These are phyloP conservation scores for Nakazawaea pomicola DNA, from an alignment of 805 yeast species.

Conservation along the genomic window DNA sequence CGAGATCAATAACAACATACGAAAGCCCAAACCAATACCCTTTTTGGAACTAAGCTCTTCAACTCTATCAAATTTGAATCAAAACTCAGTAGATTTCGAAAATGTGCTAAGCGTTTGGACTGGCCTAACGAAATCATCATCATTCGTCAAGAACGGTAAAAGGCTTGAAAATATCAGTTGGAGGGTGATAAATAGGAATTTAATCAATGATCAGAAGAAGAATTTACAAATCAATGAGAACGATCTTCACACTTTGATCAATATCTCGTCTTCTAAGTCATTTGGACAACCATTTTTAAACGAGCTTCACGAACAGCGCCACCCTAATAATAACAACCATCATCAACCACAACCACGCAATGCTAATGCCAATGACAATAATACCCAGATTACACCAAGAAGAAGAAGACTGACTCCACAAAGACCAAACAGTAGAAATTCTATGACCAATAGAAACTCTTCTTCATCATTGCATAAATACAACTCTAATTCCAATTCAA, in stretches of 20 bases:
- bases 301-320: constrained; percentile 1
- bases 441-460: not conserved
- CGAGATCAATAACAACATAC: constrained; percentile 1
- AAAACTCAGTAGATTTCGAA: constrained; percentile 25
- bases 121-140: constrained; percentile 29
- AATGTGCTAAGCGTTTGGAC: constrained; percentile 38
- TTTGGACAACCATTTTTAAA: constrained; percentile 10
- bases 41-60: constrained; percentile 25
- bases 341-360: not conserved
- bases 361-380: not conserved
- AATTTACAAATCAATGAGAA: constrained; percentile 8
- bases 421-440: not conserved
- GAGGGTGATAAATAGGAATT: constrained; percentile 28
- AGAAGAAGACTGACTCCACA: not conserved
- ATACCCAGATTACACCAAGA: constrained; percentile 1
- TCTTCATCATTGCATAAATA: constrained; percentile 1
- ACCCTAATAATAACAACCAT: not conserved
- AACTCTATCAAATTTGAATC: constrained; percentile 1
- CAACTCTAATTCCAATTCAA: not conserved
- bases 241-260: constrained; percentile 24
- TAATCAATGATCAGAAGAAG: constrained; percentile 10
- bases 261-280: constrained; percentile 18
- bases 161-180: constrained; percentile 31
- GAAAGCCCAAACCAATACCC: constrained; percentile 20
- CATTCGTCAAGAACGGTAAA: constrained; percentile 26